Percentiles rank a stretch among this genome's conserved stretches.
Evolutionary conservation across 2,329 filamentous ascomycete genomes (phyloP).

Genomic region (Ophiosphaerella herpotricha): DNA sequence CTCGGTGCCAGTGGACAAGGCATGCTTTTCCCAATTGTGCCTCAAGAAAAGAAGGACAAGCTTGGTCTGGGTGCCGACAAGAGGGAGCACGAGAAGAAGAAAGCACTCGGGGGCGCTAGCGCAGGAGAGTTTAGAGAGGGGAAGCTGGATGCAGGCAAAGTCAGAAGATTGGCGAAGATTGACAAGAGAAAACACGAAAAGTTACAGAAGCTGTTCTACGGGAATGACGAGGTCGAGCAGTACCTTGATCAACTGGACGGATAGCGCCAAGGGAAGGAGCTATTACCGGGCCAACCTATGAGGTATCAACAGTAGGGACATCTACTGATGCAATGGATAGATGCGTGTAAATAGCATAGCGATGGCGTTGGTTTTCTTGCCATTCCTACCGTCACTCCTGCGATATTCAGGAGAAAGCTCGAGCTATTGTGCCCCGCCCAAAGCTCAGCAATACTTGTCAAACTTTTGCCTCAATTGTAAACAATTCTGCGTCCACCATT

Average conservation of each 20-base stretch:
- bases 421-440: too few relatives aligned
- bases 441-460: too few relatives aligned
- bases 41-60: conserved; percentile 72
- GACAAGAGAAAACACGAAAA: conserved; percentile 67
- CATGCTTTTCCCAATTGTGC: conserved; percentile 75
- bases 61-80: conserved; percentile 69
- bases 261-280: background rate
- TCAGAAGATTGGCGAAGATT: conserved; percentile 64
- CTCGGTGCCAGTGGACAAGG: conserved; percentile 72
- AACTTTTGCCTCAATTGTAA: too few relatives aligned
- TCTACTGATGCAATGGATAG: too few relatives aligned
- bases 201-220: conserved; percentile 73
- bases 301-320: too few relatives aligned
- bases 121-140: conserved; percentile 32
- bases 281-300: too few relatives aligned
- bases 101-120: conserved; percentile 43
- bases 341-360: background rate
- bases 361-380: background rate
- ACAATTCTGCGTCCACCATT: too few relatives aligned
- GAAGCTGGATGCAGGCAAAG: conserved; percentile 70
- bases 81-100: conserved; percentile 47
- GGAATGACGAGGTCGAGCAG: conserved; percentile 73
- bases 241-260: conserved; percentile 62
- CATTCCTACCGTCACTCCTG: background rate
- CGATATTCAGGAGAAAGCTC: too few relatives aligned